phyloP scores from a whole-genome alignment of 208 protist genomes.

The Trypanosoma brucei region DNA sequence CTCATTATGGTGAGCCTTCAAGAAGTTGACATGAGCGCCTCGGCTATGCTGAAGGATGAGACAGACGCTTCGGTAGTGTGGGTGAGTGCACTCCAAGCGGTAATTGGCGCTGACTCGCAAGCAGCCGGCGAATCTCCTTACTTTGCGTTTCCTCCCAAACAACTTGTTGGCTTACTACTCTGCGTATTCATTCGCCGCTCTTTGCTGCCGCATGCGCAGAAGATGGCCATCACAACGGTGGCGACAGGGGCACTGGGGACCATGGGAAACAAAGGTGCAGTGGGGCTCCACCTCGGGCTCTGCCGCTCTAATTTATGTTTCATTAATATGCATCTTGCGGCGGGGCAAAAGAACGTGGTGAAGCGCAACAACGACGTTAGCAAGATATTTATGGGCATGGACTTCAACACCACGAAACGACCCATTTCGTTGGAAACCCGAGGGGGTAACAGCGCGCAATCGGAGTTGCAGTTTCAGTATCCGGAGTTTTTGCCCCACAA shows the following conservation, averaged over 20 bases:
- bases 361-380: slow-evolving; percentile 91
- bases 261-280: slow-evolving; percentile 92
- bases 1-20: slow-evolving; percentile 83
- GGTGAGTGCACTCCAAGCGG: slow-evolving; percentile 46
- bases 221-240: slow-evolving; percentile 57
- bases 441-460: not conserved
- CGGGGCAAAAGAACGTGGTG: slow-evolving; percentile 77
- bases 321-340: slow-evolving; percentile 91
- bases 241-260: slow-evolving; percentile 82
- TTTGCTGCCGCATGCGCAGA: slow-evolving; percentile 46
- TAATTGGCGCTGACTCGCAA: slow-evolving; percentile 46
- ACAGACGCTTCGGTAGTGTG: slow-evolving; percentile 77
- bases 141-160: slow-evolving; percentile 69
- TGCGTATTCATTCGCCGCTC: slow-evolving; percentile 72
- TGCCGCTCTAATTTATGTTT: slow-evolving; percentile 81
- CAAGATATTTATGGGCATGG: slow-evolving; percentile 78
- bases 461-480: slow-evolving; percentile 26
- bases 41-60: slow-evolving; percentile 80
- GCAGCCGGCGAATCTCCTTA: slow-evolving; percentile 32
- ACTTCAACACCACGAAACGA: slow-evolving; percentile 72
- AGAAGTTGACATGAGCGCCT: slow-evolving; percentile 91
- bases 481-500: slow-evolving; percentile 60
- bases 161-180: slow-evolving; percentile 84
- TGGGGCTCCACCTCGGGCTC: slow-evolving; percentile 75
- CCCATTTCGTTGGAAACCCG: not conserved